phyloP scores from a whole-genome alignment of 2,329 filamentous ascomycete species.

The Aspergillus sp. region DNA sequence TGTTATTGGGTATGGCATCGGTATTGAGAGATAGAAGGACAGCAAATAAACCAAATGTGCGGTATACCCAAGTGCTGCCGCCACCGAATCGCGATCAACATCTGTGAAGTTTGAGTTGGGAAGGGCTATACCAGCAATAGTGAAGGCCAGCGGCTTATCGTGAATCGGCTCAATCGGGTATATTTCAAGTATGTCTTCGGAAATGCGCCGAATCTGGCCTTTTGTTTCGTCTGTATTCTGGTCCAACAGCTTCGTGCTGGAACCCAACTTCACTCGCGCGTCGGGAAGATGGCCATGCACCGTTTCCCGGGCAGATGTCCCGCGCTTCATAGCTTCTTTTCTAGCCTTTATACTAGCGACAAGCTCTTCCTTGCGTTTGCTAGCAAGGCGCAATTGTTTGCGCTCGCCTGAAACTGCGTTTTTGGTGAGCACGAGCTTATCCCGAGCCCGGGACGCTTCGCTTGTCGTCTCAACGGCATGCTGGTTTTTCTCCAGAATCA shows the following conservation, averaged over 20 bases:
- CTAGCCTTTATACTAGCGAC: constrained; percentile 65
- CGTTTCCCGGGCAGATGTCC: constrained; percentile 59
- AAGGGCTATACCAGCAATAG: constrained; percentile 73
- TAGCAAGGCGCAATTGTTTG: constrained; percentile 63
- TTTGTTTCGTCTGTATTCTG: constrained; percentile 64
- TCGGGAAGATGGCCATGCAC: constrained; percentile 62
- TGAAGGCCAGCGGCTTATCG: constrained; percentile 71
- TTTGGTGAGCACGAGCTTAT: constrained; percentile 42
- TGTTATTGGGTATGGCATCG: constrained; percentile 77
- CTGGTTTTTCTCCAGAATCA: constrained; percentile 41
- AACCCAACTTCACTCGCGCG: constrained; percentile 59
- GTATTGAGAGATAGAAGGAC: constrained; percentile 76
- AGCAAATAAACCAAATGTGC: constrained; percentile 73
- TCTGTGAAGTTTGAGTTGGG: constrained; percentile 80
- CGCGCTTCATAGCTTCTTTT: constrained; percentile 65
- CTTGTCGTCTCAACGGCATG: constrained; percentile 29
- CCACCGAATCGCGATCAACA: constrained; percentile 64
- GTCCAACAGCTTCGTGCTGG: constrained; percentile 56
- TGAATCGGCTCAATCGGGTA: constrained; percentile 75
- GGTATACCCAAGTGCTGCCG: constrained; percentile 78
- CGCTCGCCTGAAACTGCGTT: constrained; percentile 62
- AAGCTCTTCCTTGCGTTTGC: constrained; percentile 66
- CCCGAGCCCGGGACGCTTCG: constrained; percentile 38
- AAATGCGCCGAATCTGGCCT: constrained; percentile 85
- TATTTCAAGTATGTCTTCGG: constrained; percentile 75